These are phyloP conservation scores for Wallacemonas sp. DNA, from an alignment of 208 protist genomes.

Conservation along the genomic window DNA sequence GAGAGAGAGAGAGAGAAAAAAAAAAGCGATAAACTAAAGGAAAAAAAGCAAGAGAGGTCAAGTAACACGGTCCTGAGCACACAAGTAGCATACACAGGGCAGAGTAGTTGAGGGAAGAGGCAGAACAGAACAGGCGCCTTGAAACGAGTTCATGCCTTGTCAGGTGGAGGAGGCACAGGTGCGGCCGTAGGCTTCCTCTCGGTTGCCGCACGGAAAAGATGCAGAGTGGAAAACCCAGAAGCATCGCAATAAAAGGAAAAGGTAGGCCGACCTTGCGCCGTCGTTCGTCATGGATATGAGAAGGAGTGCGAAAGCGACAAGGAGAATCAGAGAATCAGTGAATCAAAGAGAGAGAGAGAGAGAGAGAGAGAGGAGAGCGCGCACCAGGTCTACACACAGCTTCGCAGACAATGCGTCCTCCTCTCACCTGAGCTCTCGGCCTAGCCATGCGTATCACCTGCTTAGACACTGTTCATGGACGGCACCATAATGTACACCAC, in stretches of 20 bases:
- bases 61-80: not conserved
- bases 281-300: too few species aligned
- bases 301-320: constrained; percentile 1
- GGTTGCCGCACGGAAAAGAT: too few species aligned
- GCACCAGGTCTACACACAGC: not conserved
- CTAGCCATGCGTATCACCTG: not conserved
- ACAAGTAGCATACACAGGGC: constrained; percentile 1
- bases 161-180: too few species aligned
- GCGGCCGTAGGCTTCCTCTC: too few species aligned
- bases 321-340: too few species aligned
- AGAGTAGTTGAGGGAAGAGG: not conserved
- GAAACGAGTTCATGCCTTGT: too few species aligned
- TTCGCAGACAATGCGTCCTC: not conserved
- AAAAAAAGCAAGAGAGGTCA: constrained; percentile 23
- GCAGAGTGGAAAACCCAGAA: too few species aligned
- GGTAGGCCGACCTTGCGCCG: too few species aligned
- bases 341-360: constrained; percentile 15
- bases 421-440: not conserved
- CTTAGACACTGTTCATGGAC: not conserved
- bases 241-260: too few species aligned
- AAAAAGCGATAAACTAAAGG: constrained; percentile 14
- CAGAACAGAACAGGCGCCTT: too few species aligned
- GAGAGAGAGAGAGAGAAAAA: constrained; percentile 17
- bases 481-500: constrained; percentile 27
- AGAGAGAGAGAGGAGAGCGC: not conserved